Evolutionary conservation across 805 yeast species (phyloP), one percentile per base, ranked within the genome.

Genomic region (Candida ponderosae): DNA sequence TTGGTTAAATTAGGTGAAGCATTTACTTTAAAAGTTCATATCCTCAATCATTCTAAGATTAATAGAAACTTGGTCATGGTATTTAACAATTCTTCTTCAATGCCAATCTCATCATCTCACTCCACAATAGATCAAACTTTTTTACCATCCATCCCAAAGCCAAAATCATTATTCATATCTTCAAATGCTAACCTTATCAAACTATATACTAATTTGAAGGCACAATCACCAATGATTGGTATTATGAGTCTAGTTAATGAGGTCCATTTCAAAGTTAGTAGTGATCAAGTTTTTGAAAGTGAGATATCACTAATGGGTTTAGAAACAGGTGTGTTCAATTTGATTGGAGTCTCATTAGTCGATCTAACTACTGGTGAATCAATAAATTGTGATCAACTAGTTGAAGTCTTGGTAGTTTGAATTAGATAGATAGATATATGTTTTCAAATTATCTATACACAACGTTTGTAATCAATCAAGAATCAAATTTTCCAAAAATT

Each of bases 351-450:
- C n/a, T 72, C 72, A 40, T 63, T 85, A 13, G 68, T 78, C 33
- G 94, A 84, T 49, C 61, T 76, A 10, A 50, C 54, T 28, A 68
- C 77, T 16, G 86, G 89, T 4, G 89, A 82, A 39, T 71, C 76
- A 2, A 67, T 78, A 43, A 88, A 78, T 42, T 79, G 84, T 51
- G 88, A 87, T 1, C 70, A 74, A 40, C 59, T 83, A 37, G 63
- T 84, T 28, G 88, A 82, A 47, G 82, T 84, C 2, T 68, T 78
- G 39, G 86, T 83, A 6, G 50, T 53, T 18, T 53, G 50, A 27
- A 27, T 8, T 27, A 14, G 6, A 27, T n/a, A n/a, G n/a, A n/a
- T n/a, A n/a, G n/a, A n/a, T n/a, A n/a, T n/a, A n/a, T n/a, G n/a
- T 21, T 24, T 13, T 10, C 11, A 27, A 28, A 13, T 36, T n/a